These are phyloP conservation scores for Dalechampia spathulata DNA, from an alignment of 441 rosid genomes.

Conservation along the genomic window DNA sequence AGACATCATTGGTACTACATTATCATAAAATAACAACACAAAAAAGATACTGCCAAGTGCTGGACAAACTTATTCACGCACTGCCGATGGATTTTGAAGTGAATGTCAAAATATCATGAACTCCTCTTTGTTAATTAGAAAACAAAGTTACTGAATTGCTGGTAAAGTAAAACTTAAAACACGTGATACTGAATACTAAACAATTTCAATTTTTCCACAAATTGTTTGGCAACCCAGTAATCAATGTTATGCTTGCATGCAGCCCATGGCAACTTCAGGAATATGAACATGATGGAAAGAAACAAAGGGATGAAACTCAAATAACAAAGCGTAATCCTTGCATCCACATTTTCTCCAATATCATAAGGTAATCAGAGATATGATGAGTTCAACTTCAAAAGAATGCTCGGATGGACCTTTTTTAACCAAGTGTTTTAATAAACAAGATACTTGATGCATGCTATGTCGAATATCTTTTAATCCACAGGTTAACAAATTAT, in stretches of 20 bases:
- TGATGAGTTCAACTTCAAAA: background rate
- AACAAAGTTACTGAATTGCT: background rate
- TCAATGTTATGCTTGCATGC: background rate
- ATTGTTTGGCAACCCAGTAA: background rate
- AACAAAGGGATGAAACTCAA: background rate
- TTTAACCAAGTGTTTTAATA: background rate
- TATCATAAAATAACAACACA: too few relatives aligned
- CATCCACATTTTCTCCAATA: background rate
- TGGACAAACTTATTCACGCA: background rate
- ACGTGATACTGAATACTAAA: background rate
- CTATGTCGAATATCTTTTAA: too few relatives aligned
- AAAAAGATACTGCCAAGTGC: too few relatives aligned
- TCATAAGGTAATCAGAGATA: background rate
- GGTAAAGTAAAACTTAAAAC: background rate
- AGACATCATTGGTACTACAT: background rate
- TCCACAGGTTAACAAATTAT: too few relatives aligned
- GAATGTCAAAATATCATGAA: background rate
- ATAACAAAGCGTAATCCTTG: background rate
- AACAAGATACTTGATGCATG: too few relatives aligned
- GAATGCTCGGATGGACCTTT: background rate
- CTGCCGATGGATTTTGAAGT: background rate
- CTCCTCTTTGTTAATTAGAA: background rate
- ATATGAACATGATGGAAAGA: background rate
- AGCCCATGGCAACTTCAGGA: background rate
- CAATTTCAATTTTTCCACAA: background rate